Percentiles rank a stretch among this genome's conserved stretches.
These are phyloP conservation scores for Thymus mandschuricus DNA, from an alignment of 257 asterid genomes.

Conservation along the genomic window DNA sequence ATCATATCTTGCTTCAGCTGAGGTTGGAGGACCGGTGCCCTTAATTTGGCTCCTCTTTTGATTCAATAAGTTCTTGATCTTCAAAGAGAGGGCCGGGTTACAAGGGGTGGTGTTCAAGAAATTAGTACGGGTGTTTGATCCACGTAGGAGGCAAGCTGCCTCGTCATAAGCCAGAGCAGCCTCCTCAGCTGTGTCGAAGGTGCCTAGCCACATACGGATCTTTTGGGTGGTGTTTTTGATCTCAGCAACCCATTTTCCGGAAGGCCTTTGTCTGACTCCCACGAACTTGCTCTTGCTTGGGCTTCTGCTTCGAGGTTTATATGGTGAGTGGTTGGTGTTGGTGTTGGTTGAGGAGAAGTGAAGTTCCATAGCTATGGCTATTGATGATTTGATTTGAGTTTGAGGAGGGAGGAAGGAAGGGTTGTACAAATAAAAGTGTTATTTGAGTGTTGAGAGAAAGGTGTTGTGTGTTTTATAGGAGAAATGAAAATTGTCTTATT, in stretches of 20 bases:
- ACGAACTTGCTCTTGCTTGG: conserved; percentile 59
- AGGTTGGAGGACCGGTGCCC: conserved; percentile 28
- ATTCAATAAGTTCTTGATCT: conserved; percentile 69
- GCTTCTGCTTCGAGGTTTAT: conserved; percentile 37
- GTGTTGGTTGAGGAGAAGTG: conserved; percentile 34
- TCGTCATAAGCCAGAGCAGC: conserved; percentile 89
- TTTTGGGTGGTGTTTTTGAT: conserved; percentile 89
- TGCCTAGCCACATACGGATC: conserved; percentile 93
- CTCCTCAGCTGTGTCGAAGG: conserved; percentile 85
- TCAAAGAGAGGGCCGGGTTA: conserved; percentile 75
- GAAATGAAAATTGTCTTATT: conserved; percentile 36
- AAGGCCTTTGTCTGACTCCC: conserved; percentile 88
- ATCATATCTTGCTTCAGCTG: conserved; percentile 25
- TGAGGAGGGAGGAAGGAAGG: conserved; percentile 1
- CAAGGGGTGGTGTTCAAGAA: conserved; percentile 62
- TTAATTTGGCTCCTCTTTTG: conserved; percentile 62
- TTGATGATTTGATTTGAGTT: conserved; percentile 7
- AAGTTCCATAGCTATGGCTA: conserved; percentile 44
- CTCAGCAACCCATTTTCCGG: conserved; percentile 92
- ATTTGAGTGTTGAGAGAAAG: conserved; percentile 24
- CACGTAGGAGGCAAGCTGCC: conserved; percentile 85
- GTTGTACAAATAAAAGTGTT: neutral
- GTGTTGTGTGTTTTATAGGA: conserved; percentile 38
- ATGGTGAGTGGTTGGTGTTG: neutral
- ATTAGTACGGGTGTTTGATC: conserved; percentile 75